Conservation (phyloP, 2,329 filamentous ascomycete genomes). For the Colletotrichum truncatum region DNA sequence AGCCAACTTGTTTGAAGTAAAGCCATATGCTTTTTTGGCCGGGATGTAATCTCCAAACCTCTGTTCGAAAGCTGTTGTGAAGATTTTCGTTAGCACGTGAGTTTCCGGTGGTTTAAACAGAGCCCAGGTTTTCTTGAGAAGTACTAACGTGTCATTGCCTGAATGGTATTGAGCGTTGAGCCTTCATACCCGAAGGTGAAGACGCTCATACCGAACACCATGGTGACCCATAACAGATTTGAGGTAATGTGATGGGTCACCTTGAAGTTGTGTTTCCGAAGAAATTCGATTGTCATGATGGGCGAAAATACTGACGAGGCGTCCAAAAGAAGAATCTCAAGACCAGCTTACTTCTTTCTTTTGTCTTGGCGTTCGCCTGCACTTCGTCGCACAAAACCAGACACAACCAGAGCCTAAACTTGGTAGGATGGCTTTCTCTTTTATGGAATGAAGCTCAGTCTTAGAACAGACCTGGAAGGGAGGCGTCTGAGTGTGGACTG, state of each 20-base stretch:
- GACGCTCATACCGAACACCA: conserved; percentile 33
- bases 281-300: conserved; percentile 28
- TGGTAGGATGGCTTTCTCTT: conserved; percentile 17
- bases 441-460: conserved; percentile 4
- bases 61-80: conserved; percentile 27
- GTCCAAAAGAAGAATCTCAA: conserved; percentile 29
- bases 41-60: conserved; percentile 31
- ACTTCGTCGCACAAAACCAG: background rate
- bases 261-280: conserved; percentile 32
- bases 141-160: conserved; percentile 34
- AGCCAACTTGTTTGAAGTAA: conserved; percentile 31
- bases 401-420: background rate
- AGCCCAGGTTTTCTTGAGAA: background rate
- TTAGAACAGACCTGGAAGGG: background rate
- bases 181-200: conserved; percentile 35
- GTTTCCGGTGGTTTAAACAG: too few species aligned
- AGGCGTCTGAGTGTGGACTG: background rate
- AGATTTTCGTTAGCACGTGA: background rate
- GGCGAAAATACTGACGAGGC: background rate
- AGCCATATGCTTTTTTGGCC: conserved; percentile 17
- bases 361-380: conserved; percentile 7
- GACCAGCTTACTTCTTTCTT: conserved; percentile 14
- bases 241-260: conserved; percentile 31
- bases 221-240: conserved; percentile 30
- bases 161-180: conserved; percentile 32